Evolutionary conservation across 305 asterid species (phyloP), one percentile per base, ranked within the genome.

Genomic region (Fraxinus greggii): DNA sequence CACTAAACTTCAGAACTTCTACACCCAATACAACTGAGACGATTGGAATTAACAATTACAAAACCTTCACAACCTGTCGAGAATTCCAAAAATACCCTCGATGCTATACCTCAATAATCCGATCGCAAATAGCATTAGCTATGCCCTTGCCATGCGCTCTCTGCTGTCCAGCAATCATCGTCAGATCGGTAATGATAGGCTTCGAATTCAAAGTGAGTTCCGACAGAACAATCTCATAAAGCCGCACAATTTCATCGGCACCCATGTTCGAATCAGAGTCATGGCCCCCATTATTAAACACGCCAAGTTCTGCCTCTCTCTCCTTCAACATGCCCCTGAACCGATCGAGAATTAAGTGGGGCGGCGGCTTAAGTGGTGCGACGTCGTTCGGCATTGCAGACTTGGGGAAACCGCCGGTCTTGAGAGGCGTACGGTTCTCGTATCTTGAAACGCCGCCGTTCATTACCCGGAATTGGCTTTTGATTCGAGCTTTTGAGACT

Each of bases 151-250:
- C 95, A 65, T 90, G 93, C 38, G 83, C 86, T 88, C 89, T 85
- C 85, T 92, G 94, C 83, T 95, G 97, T 28, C 98, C 99, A 6
- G 99, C 99, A 38, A 94, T 93, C 42, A 95, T 93, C 31, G 98
- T 95, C 78, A 95, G 97, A 86, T 92, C 97, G 83, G 97, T 95
- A 75, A 95, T 95, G 40, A 93, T 83, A 19, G 98, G 98, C 91
- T 95, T 95, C 80, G 93, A 95, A 88, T 95, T 95, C 76, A 90
- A 76, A 19, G 91, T 89, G 67, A 95, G 92, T n/a, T 93, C 97
- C 4, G 95, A 89, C 35, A 95, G 80, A 31, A 92, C 79, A 82
- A 87, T 70, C 82, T 94, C 97, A 31, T 95, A 95, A 84, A 93
- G 81, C 88, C 94, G 88, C 79, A 92, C 97, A 75, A 94, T 88